Base-by-base conservation (phyloP, 2,329 filamentous ascomycete genomes). In the Pseudovirgaria hyperparasitica region DNA sequence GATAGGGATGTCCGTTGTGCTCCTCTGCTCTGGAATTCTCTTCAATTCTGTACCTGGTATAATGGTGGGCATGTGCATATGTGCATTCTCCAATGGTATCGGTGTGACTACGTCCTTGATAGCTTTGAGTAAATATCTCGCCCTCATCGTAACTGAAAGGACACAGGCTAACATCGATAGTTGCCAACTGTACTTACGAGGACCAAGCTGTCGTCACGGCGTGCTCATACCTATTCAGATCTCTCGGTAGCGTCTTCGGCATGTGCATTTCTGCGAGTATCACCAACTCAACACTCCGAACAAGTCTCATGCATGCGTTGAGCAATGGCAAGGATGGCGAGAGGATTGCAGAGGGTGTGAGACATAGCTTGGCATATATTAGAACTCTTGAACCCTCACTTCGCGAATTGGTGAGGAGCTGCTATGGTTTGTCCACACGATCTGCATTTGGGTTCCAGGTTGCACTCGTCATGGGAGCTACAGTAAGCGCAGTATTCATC, bases 191-290 rank as follows among this genome's bases (percentile, higher is more conserved):
- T 0, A 57, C 67, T 1, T 59, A 63, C 3, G 63, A 71, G 22
- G 80, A 86, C 38, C 73, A 79, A 34, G 79, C 82, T 2, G 69
- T 86, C 2, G 77, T 75, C 4, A 79, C 81, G 10, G 81, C 82
- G 6, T 84, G 78, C 48, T 80, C 74, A 12, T 87, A 87, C 52
- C 69, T 87, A 14, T 87, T 87, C 61, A 73, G 81, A 20, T 77
- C 76, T 2, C 61, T 86, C 1, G 82, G 72, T 8, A 67, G 63
- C 10, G 70, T 73, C 7, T 63, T 73, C 20, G 70, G 80, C 8
- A 62, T 85, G 29, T 77, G 76, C n/a, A 57, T 82, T 31, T 69
- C 70, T 26, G 72, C 78, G 2, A 80, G 78, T 2, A 65, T 82
- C 6, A 67, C 84, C 23, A 82, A 87, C 45, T 72, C 79, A 43